Evolutionary conservation across 2,329 filamentous ascomycete genomes (phyloP), one percentile per base, ranked within the genome.

Genomic region (Paecilomyces fulvus): DNA sequence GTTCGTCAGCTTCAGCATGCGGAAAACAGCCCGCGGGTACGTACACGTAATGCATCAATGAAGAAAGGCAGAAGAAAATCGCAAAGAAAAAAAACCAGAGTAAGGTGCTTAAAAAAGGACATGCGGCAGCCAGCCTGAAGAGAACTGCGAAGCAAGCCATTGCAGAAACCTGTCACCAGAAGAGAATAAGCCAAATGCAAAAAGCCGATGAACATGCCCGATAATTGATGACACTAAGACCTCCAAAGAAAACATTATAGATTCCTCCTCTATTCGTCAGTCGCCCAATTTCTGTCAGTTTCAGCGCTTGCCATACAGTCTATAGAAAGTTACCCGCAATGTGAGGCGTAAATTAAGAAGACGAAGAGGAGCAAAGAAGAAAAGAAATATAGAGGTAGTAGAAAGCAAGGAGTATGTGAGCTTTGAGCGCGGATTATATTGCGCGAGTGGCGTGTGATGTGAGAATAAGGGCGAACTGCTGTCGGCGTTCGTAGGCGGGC

Each of bases 181-280:
- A 49, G 14, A 11, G 11, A 28, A 49, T 49, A 49, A 25, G 11
- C 20, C 20, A 49, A 43, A 49, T 49, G 48, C 48, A 49, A 28
- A 12, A 28, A 49, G 9, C 10, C 17, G 20, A 28, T 21, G 9
- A 49, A 23, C 21, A 12, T 28, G 43, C 25, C 48, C 48, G 20
- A 49, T 49, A 25, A 25, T n/a, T 12, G 48, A 28, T 49, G 21
- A 49, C 17, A 23, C 25, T 49, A 23, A 49, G 14, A 49, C 48
- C 48, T 23, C 48, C 48, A 49, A 23, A 49, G 20, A 49, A 49
- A 49, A 49, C 48, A 23, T 23, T 49, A 21, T 14, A 28, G 25
- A 56, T 57, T 51, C 60, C 59, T 61, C 61, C 60, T 61, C 61
- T 64, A 64, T 62, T 57, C 54, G 54, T 59, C 61, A 58, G 33